Base-by-base conservation (phyloP, 2,329 filamentous ascomycete genomes). In the Diplodia corticola region DNA sequence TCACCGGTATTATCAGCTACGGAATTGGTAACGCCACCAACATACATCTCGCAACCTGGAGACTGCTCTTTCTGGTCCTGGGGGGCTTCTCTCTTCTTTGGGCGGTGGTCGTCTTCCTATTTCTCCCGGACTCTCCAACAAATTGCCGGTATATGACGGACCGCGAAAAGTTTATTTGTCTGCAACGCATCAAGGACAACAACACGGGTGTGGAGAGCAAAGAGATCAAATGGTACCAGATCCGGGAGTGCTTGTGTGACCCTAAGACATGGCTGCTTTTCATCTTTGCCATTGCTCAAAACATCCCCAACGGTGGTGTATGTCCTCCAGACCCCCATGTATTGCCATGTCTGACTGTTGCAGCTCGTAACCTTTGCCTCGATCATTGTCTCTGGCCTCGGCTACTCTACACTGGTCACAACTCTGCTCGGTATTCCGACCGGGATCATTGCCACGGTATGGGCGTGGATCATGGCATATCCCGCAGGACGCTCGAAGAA, bases 241-340 rank as follows among this genome's bases (percentile, higher is more conserved):
- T 75, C 26, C 15, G 69, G 40, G 71, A 73, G 68, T 69, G 77
- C 48, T 59, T 78, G 68, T 64, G 73, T 6, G 77, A 80, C 61
- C 73, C 73, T 0, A 79, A 79, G 68, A 78, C 75, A 1, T 79
- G 77, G 63, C 69, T 81, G 20, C 49, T 63, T 2, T 63, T 63
- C 22, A 13, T 53, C 33, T 76, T 81, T 51, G 67, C 76, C 51
- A 72, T 78, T 59, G 69, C 75, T 57, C 71, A 74, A 49, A 74
- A 78, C 35, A 73, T 79, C 40, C 76, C 78, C 6, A 79, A 77
- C 59, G 78, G 77, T 46, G 77, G 75, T 9, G 75, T 82, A 2
- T n/a, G 60, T 63, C 1, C 17, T 9, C 35, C 26, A n/a, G 2
- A 10, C 15, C 24, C 20, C 20, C 20, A 15, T 3, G 28, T 40